Evolutionary conservation across 106 monocot species (phyloP).

Genomic region (Dendrobium chrysotoxum): DNA sequence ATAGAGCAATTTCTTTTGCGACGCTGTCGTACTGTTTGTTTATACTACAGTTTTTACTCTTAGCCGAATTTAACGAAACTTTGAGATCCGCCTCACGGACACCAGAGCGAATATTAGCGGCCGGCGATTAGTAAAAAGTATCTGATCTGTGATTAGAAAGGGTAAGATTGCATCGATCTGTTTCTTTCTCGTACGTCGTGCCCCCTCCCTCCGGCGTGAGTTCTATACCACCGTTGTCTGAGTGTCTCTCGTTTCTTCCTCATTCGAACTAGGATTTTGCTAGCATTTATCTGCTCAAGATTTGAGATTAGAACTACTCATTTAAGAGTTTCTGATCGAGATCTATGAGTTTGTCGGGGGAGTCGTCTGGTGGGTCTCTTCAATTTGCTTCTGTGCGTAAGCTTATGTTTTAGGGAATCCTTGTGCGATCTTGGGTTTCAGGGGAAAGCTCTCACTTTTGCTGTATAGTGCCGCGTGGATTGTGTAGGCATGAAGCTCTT

Average conservation of each 20-base stretch:
- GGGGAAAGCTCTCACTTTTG: neutral
- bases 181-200: neutral
- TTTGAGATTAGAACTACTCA: neutral
- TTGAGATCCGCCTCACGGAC: conserved; percentile 2
- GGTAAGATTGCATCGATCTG: conserved; percentile 1
- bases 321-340: neutral
- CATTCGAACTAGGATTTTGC: neutral
- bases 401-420: neutral
- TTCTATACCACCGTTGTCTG: neutral
- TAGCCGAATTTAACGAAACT: conserved; percentile 2
- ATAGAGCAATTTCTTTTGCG: neutral
- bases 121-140: conserved; percentile 4
- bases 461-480: neutral
- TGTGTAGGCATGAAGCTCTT: conserved; percentile 1
- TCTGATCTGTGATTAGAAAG: neutral
- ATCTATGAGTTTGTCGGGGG: neutral
- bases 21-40: neutral
- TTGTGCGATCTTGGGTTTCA: neutral
- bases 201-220: neutral
- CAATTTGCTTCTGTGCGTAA: neutral
- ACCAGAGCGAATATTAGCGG: neutral
- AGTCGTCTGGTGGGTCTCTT: neutral
- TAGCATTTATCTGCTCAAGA: neutral
- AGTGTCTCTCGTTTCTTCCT: neutral
- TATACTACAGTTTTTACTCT: neutral